A percentile compares a stretch with the other conserved stretches of the same genome.
Evolutionary conservation across 805 yeast species (phyloP).

Genomic region (Saturnispora dispora): DNA sequence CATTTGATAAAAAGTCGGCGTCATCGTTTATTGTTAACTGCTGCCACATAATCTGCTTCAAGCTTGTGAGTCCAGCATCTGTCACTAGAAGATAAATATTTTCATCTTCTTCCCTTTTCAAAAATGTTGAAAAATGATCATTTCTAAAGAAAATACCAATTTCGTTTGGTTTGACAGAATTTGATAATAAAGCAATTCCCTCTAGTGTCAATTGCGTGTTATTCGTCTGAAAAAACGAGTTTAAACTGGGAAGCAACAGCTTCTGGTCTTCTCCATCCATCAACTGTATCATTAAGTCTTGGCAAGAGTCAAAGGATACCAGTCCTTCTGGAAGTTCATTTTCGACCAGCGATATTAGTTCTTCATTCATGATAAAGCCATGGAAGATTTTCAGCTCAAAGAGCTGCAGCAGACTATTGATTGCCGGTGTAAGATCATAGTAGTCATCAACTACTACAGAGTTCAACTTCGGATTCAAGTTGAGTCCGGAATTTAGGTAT

Average conservation of each 20-base stretch:
- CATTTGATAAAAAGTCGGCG: conserved; percentile 49
- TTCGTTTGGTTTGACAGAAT: conserved; percentile 33
- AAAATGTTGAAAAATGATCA: conserved; percentile 68
- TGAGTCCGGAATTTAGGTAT: conserved; percentile 49
- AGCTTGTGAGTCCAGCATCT: conserved; percentile 52
- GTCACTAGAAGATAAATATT: conserved; percentile 60
- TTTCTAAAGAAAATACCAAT: conserved; percentile 75
- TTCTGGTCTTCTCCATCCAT: conserved; percentile 11
- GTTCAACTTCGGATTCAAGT: conserved; percentile 61
- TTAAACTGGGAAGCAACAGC: conserved; percentile 7
- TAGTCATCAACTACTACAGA: conserved; percentile 23
- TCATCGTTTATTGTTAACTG: conserved; percentile 55
- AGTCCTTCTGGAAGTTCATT: not conserved
- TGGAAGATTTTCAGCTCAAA: conserved; percentile 45
- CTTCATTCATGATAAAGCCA: conserved; percentile 44
- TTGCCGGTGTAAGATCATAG: conserved; percentile 14
- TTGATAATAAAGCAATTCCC: conserved; percentile 46
- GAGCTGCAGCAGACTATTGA: conserved; percentile 17
- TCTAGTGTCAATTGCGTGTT: conserved; percentile 66
- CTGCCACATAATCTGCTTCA: conserved; percentile 68
- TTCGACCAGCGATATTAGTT: not conserved
- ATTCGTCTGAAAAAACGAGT: conserved; percentile 45
- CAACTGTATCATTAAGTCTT: conserved; percentile 21
- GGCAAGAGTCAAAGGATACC: conserved; percentile 23
- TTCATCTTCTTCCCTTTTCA: conserved; percentile 38